Percentiles rank a stretch among this genome's conserved stretches.
These are phyloP conservation scores for Sonneratia alba DNA, from an alignment of 345 rosid species.

Conservation along the genomic window DNA sequence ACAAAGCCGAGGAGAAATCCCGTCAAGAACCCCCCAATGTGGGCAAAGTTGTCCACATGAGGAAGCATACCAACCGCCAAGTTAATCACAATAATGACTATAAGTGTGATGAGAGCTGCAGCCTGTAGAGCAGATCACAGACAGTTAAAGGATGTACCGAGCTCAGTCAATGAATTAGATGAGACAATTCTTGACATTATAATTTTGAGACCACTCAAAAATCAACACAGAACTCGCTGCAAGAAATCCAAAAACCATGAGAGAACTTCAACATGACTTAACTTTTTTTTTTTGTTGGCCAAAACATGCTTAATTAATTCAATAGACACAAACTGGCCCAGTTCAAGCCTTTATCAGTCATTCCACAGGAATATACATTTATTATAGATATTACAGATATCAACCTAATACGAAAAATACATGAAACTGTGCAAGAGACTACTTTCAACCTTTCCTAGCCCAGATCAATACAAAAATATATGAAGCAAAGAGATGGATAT, in stretches of 20 bases:
- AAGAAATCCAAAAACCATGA: neutral
- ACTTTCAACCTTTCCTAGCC: no score
- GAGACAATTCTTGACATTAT: neutral
- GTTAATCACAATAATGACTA: conserved; percentile 33
- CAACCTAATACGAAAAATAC: neutral
- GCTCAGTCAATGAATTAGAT: neutral
- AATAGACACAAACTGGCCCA: neutral
- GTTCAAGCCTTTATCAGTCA: neutral
- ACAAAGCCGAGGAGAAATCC: conserved; percentile 42
- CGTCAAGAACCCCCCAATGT: conserved; percentile 44
- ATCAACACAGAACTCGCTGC: neutral
- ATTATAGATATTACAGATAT: neutral
- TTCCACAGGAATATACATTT: neutral
- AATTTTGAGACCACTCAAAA: neutral
- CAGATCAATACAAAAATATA: neutral
- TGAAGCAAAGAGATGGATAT: neutral
- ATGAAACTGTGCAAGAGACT: neutral
- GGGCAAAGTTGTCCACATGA: conserved; percentile 88
- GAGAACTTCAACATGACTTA: neutral
- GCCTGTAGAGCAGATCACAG: conserved; percentile 17
- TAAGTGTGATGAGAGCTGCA: conserved; percentile 36
- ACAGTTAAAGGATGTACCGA: neutral
- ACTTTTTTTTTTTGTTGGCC: no score
- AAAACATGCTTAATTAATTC: neutral
- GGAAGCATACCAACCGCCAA: conserved; percentile 73